A percentile compares a stretch with the other conserved stretches of the same genome.
These are phyloP conservation scores for Zoysia pacifica DNA, from an alignment of 176 grass and related monocot genomes.

Conservation along the genomic window DNA sequence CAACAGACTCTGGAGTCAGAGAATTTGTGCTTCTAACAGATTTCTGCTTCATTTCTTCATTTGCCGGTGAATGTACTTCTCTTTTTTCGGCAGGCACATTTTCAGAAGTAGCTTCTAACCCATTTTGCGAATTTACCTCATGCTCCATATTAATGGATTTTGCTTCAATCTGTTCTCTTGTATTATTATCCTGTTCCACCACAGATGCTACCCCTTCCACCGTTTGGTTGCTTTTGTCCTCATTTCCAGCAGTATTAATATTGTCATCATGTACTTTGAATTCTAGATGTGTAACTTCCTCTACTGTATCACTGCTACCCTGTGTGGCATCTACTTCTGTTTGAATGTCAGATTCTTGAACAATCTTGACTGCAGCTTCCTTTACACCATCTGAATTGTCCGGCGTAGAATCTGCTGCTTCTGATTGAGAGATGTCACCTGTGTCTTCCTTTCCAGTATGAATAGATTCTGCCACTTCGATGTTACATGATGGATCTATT, in stretches of 20 bases:
- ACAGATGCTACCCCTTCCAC: slow-evolving; percentile 25
- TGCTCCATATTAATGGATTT: slow-evolving; percentile 39
- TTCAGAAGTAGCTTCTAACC: slow-evolving; percentile 26
- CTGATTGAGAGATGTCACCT: slow-evolving; percentile 5
- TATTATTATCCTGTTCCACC: slow-evolving; percentile 37
- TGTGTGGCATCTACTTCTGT: slow-evolving; percentile 43
- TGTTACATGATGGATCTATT: slow-evolving; percentile 45
- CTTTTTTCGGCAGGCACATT: slow-evolving; percentile 39
- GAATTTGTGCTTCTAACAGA: slow-evolving; percentile 41
- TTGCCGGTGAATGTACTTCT: slow-evolving; percentile 41
- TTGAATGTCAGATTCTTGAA: slow-evolving; percentile 36
- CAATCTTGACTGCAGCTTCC: slow-evolving; percentile 32
- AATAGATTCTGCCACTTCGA: slow-evolving; percentile 31
- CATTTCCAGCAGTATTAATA: slow-evolving; percentile 39
- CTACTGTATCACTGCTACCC: slow-evolving; percentile 37
- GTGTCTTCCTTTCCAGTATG: slow-evolving; percentile 43
- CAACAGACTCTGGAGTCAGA: slow-evolving; percentile 39
- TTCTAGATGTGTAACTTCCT: slow-evolving; percentile 34
- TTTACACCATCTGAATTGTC: slow-evolving; percentile 29
- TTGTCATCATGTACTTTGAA: slow-evolving; percentile 42
- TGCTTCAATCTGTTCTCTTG: slow-evolving; percentile 22
- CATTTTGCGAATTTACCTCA: slow-evolving; percentile 35
- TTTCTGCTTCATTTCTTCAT: slow-evolving; percentile 48
- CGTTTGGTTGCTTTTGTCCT: slow-evolving; percentile 42
- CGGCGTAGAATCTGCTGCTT: slow-evolving; percentile 28